These are phyloP conservation scores for Hemileccinum rubropunctum DNA, from an alignment of 768 basidiomycete species.

Conservation along the genomic window DNA sequence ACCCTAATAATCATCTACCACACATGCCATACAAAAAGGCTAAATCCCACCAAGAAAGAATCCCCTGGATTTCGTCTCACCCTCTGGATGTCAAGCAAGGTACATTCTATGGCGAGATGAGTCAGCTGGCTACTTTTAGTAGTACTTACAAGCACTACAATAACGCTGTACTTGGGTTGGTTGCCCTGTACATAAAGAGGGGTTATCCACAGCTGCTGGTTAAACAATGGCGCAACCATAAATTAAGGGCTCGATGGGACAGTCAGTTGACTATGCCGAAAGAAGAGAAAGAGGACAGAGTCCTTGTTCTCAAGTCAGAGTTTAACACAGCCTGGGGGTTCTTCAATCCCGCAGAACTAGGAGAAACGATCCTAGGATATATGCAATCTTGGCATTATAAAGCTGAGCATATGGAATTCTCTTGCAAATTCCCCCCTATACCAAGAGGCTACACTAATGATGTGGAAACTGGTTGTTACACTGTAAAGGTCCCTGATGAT, in stretches of 20 bases:
- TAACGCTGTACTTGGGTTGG: not conserved
- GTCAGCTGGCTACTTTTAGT: not conserved
- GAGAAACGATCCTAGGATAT: not conserved
- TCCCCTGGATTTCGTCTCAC: conserved; percentile 9
- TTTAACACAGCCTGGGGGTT: not conserved
- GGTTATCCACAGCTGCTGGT: not conserved
- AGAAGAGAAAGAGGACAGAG: not conserved
- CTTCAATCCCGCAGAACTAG: not conserved
- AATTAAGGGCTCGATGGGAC: not conserved
- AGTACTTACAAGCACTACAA: not conserved
- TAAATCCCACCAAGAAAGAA: not conserved
- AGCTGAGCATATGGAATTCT: not conserved
- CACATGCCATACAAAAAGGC: conserved; percentile 1
- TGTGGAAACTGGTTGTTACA: no score
- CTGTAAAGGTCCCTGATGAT: no score
- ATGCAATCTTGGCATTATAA: not conserved
- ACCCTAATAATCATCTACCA: fast-evolving
- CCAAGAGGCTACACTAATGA: not conserved
- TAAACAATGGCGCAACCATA: not conserved
- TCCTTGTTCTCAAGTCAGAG: not conserved
- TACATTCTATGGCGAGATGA: conserved; percentile 4
- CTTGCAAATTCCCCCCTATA: not conserved
- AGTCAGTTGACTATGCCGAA: not conserved
- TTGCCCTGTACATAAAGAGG: not conserved
- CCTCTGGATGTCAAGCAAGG: conserved; percentile 6